These are phyloP conservation scores for Botryotinia narcissicola DNA, from an alignment of 2,329 filamentous ascomycete genomes.

Conservation along the genomic window DNA sequence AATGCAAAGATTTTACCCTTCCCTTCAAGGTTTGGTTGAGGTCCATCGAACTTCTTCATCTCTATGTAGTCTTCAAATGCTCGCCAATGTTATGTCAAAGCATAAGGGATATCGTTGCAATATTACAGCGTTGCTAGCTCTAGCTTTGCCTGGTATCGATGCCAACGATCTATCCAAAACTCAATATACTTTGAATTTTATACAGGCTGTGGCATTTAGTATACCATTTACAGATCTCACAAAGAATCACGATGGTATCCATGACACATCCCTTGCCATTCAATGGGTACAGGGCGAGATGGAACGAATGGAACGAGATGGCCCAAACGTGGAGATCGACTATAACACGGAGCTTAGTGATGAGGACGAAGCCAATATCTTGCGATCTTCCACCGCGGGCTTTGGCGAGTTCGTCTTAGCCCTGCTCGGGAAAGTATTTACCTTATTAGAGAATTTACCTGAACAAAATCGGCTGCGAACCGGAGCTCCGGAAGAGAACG, in stretches of 20 bases:
- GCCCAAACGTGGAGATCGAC: constrained; percentile 79
- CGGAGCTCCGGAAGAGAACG: constrained; percentile 92
- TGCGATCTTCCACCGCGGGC: constrained; percentile 90
- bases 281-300: constrained; percentile 94
- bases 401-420: constrained; percentile 91
- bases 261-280: constrained; percentile 75
- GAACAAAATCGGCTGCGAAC: constrained; percentile 85
- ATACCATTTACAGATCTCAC: constrained; percentile 87
- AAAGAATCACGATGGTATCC: constrained; percentile 62
- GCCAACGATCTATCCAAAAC: constrained; percentile 98
- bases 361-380: constrained; percentile 80
- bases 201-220: constrained; percentile 93
- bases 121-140: constrained; percentile 86
- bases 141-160: constrained; percentile 92
- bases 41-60: constrained; percentile 96
- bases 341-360: constrained; percentile 80
- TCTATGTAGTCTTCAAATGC: constrained; percentile 84
- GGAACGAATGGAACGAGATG: constrained; percentile 87
- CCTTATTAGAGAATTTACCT: constrained; percentile 88
- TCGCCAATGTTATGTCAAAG: constrained; percentile 85
- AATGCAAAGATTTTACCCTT: constrained; percentile 92
- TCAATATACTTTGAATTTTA: constrained; percentile 88
- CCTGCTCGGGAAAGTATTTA: constrained; percentile 91
- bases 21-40: constrained; percentile 92
- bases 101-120: constrained; percentile 97